Evolutionary conservation across 2,329 filamentous ascomycete genomes (phyloP).

Genomic region (Ilyonectria robusta): DNA sequence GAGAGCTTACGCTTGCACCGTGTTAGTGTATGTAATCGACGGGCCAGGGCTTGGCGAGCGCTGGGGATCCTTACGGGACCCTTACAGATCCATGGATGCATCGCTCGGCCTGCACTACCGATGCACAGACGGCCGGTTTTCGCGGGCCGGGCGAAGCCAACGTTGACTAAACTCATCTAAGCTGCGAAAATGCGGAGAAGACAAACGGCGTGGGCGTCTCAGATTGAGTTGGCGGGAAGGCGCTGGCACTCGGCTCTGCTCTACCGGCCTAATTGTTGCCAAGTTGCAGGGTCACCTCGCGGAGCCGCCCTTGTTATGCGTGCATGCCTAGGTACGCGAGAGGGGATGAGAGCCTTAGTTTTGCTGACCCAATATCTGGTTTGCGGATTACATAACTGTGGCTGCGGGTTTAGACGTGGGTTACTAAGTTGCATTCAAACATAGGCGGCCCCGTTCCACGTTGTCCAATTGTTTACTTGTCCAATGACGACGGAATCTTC

Average conservation of each 20-base stretch:
- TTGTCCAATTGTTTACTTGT: not conserved
- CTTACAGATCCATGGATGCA: not conserved
- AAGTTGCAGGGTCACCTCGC: not conserved
- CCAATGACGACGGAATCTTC: not conserved
- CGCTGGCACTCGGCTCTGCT: not conserved
- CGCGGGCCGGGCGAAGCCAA: not conserved
- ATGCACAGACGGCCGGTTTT: slow-evolving; percentile 10
- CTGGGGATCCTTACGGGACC: no score
- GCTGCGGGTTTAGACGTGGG: slow-evolving; percentile 9
- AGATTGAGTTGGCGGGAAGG: not conserved
- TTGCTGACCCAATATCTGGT: not conserved
- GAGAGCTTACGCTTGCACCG: slow-evolving; percentile 25
- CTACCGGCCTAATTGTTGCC: not conserved
- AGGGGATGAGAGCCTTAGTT: slow-evolving; percentile 3
- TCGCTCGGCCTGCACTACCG: slow-evolving; percentile 3
- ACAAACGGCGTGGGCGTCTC: slow-evolving; percentile 3
- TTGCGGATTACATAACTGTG: slow-evolving; percentile 24
- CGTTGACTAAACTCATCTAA: no score
- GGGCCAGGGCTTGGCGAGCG: not conserved
- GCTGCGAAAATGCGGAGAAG: not conserved
- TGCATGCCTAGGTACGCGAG: not conserved
- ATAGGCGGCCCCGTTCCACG: not conserved
- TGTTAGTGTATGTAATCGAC: slow-evolving; percentile 1
- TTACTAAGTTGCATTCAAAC: slow-evolving; percentile 19
- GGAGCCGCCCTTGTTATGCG: not conserved